These are phyloP conservation scores for Cadophora luteo-olivacea DNA, from an alignment of 2,329 filamentous ascomycete genomes.

Conservation along the genomic window DNA sequence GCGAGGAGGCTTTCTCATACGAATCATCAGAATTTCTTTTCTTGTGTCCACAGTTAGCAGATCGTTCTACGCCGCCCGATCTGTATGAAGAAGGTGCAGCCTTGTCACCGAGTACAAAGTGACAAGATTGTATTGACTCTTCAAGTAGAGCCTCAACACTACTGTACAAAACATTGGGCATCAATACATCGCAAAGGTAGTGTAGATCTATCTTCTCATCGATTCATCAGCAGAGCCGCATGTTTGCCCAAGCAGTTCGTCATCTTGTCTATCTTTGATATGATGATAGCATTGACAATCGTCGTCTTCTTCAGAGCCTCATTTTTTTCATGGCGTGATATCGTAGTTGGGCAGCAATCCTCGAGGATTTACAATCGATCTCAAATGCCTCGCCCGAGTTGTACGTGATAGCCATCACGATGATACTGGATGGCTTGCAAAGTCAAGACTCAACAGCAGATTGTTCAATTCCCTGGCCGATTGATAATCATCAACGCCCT, in stretches of 20 bases:
- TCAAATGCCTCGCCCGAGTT: neutral
- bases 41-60: neutral
- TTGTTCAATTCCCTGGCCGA: neutral
- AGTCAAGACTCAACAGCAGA: neutral
- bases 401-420: neutral
- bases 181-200: constrained; percentile 3
- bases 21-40: neutral
- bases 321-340: neutral
- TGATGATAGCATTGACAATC: neutral
- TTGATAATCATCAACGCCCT: neutral
- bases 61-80: neutral
- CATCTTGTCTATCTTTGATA: neutral
- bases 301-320: neutral
- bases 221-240: constrained; percentile 7
- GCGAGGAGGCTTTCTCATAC: neutral
- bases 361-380: neutral
- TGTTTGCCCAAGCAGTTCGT: neutral
- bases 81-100: neutral
- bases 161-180: constrained; percentile 10
- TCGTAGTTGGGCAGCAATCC: constrained; percentile 6
- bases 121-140: neutral
- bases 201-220: neutral
- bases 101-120: constrained; percentile 18
- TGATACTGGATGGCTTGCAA: neutral
- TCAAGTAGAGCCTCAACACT: neutral